Conservation (phyloP, 2,329 filamentous ascomycete genomes). For the Fusarium bactridioides region DNA sequence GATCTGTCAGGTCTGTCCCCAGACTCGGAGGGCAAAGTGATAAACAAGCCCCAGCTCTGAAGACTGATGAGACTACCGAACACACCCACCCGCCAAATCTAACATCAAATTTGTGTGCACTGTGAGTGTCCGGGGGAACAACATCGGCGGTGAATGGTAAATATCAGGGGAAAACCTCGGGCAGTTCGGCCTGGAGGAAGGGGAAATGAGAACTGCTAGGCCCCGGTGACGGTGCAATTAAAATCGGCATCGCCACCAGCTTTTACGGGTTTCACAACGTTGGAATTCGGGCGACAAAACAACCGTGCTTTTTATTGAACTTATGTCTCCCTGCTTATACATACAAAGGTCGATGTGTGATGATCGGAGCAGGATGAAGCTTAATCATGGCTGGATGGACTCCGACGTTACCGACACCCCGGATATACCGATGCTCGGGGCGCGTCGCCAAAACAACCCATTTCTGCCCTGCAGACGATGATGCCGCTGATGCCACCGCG, state of each 20-base stretch:
- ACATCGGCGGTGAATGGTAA: slow-evolving; percentile 28
- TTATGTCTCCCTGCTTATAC: background rate
- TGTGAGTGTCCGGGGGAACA: slow-evolving; percentile 14
- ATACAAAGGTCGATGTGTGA: background rate
- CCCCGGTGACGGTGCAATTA: slow-evolving; percentile 13
- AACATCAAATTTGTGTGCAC: slow-evolving; percentile 13
- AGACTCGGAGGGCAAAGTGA: background rate
- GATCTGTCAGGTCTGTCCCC: background rate
- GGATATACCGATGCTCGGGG: slow-evolving; percentile 26
- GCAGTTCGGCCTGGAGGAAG: slow-evolving; percentile 10
- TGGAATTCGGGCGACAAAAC: background rate
- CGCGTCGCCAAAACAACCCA: background rate
- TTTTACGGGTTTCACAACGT: slow-evolving; percentile 1
- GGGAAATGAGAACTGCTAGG: background rate
- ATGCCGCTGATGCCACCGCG: background rate
- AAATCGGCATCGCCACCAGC: slow-evolving; percentile 17
- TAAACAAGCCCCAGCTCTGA: slow-evolving; percentile 8
- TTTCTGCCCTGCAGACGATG: background rate
- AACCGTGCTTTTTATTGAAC: background rate
- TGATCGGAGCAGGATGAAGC: background rate
- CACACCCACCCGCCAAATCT: slow-evolving; percentile 10
- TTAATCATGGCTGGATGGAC: background rate
- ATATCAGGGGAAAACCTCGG: slow-evolving; percentile 9
- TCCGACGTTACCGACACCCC: slow-evolving; percentile 27
- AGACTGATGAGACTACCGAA: slow-evolving; percentile 14